phyloP scores from a whole-genome alignment of 352 stramenopile genomes.

The Globisporangium apiculatum region DNA sequence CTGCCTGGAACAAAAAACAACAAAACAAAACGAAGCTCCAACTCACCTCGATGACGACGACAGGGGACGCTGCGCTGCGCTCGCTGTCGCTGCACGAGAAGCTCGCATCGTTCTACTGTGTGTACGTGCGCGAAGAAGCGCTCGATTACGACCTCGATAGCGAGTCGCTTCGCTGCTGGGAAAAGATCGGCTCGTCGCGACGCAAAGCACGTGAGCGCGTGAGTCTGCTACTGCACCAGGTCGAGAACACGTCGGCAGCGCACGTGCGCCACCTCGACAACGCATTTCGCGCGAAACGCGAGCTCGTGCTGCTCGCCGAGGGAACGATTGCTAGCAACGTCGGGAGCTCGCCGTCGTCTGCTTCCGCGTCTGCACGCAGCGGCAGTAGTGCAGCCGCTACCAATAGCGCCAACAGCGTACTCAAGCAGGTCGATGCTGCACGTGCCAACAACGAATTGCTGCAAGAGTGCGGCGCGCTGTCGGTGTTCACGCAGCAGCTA shows the following conservation, averaged over 20 bases:
- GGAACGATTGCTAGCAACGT: slow-evolving; percentile 21
- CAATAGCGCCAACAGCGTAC: not conserved
- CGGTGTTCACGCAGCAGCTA: slow-evolving; percentile 56
- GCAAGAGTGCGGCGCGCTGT: slow-evolving; percentile 60
- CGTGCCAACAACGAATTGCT: slow-evolving; percentile 64
- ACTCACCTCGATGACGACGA: no score
- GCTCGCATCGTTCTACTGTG: slow-evolving; percentile 67
- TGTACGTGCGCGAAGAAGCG: slow-evolving; percentile 55
- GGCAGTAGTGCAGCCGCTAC: not conserved
- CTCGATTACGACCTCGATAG: slow-evolving; percentile 39
- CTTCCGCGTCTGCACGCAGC: no score
- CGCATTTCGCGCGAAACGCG: slow-evolving; percentile 62
- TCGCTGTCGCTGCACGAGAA: slow-evolving; percentile 63
- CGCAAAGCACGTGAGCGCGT: slow-evolving; percentile 63
- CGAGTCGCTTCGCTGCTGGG: slow-evolving; percentile 47
- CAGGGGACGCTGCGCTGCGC: slow-evolving; percentile 12
- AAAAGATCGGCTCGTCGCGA: slow-evolving; percentile 46
- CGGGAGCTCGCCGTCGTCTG: not conserved
- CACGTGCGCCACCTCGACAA: slow-evolving; percentile 61
- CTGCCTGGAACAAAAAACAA: no score
- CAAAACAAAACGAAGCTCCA: no score
- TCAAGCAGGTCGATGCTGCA: slow-evolving; percentile 49
- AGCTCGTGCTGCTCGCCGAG: slow-evolving; percentile 58
- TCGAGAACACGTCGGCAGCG: slow-evolving; percentile 55
- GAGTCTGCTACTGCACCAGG: slow-evolving; percentile 45